Evolutionary conservation across 208 protist species (phyloP).

Genomic region (Leishmania guyanensis): DNA sequence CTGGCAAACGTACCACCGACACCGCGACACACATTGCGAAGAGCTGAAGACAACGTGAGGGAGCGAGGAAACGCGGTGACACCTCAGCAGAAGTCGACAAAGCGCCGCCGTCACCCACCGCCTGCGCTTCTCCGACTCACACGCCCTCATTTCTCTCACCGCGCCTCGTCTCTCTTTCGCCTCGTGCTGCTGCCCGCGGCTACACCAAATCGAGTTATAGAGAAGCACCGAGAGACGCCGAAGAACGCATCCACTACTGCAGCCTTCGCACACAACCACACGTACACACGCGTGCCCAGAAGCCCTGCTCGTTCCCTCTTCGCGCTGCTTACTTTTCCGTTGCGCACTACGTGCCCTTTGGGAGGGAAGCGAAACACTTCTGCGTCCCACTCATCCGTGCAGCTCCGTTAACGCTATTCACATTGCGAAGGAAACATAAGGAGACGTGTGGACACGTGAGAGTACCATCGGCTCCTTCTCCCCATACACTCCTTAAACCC

Average conservation of each 20-base stretch:
- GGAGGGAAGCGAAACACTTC: neutral
- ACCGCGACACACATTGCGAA: neutral
- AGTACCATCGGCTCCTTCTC: neutral
- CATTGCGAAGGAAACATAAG: neutral
- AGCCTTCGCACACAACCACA: neutral
- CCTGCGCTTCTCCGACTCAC: neutral
- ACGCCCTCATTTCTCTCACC: neutral
- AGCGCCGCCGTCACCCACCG: neutral
- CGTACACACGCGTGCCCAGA: neutral
- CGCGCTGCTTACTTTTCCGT: neutral
- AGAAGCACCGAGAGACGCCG: neutral
- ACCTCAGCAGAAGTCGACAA: neutral
- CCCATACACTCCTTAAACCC: neutral
- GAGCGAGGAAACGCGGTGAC: neutral
- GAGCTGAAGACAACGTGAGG: neutral
- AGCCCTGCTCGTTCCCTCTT: neutral
- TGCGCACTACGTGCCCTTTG: neutral
- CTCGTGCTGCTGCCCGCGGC: neutral
- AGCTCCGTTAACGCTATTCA: neutral
- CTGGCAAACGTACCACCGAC: neutral
- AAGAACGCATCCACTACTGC: neutral
- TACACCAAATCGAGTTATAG: neutral
- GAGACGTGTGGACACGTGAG: neutral
- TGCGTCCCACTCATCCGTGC: neutral
- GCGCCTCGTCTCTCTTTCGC: neutral